These are phyloP conservation scores for Comarum palustre DNA, from an alignment of 306 rosid genomes.

Conservation along the genomic window DNA sequence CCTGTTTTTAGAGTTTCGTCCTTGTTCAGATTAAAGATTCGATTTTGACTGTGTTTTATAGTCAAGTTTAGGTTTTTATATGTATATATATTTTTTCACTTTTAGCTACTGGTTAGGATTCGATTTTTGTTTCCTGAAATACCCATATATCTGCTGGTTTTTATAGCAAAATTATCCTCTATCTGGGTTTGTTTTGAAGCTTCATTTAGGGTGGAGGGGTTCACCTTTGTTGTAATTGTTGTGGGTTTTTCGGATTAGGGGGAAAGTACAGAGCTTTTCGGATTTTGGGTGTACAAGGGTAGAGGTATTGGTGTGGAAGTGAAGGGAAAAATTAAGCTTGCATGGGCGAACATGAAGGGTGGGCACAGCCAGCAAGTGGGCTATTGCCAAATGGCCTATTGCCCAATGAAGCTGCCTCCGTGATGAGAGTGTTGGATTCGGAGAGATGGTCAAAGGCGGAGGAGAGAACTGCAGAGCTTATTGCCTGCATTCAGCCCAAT, in stretches of 20 bases:
- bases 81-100: neutral
- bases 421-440: conserved; percentile 64
- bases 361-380: conserved; percentile 86
- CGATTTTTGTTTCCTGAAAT: conserved; percentile 23
- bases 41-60: neutral
- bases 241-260: conserved; percentile 13
- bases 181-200: conserved; percentile 26
- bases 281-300: conserved; percentile 31
- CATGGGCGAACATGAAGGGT: conserved; percentile 94
- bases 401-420: conserved; percentile 80
- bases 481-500: conserved; percentile 94
- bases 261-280: conserved; percentile 25
- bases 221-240: conserved; percentile 15
- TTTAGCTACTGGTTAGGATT: conserved; percentile 22
- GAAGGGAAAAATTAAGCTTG: conserved; percentile 50
- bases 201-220: conserved; percentile 12
- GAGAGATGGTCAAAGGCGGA: conserved; percentile 86
- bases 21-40: conserved; percentile 27
- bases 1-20: conserved; percentile 40
- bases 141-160: conserved; percentile 18
- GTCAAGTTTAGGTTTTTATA: conserved; percentile 1
- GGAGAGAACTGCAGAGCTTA: conserved; percentile 81
- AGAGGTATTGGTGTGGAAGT: conserved; percentile 13
- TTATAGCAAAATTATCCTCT: conserved; percentile 11
- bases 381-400: conserved; percentile 85